Evolutionary conservation across 345 rosid genomes (phyloP).

Genomic region (Salix koriyanagi): DNA sequence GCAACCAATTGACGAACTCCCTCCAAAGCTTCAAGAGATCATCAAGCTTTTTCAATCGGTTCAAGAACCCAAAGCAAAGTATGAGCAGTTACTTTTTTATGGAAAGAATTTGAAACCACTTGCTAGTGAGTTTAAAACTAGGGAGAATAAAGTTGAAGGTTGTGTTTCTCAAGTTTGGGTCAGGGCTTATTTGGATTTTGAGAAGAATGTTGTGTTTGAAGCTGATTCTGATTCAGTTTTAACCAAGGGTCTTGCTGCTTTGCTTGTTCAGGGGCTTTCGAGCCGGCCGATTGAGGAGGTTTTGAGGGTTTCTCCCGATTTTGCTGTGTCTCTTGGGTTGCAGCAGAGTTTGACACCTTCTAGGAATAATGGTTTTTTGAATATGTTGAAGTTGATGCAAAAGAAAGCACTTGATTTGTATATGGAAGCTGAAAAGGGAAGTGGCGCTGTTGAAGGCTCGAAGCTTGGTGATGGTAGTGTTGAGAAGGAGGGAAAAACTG

Average conservation of each 20-base stretch:
- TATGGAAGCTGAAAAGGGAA: conserved; percentile 35
- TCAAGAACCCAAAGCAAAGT: conserved; percentile 64
- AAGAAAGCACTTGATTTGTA: conserved; percentile 63
- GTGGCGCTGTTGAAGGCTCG: conserved; percentile 13
- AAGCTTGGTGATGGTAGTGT: background rate
- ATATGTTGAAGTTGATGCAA: conserved; percentile 91
- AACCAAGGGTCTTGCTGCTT: conserved; percentile 85
- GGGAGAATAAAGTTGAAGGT: conserved; percentile 83
- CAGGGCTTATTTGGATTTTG: conserved; percentile 65
- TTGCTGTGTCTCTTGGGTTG: conserved; percentile 68
- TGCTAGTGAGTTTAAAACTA: conserved; percentile 60
- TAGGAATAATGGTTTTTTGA: conserved; percentile 86
- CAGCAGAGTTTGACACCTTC: conserved; percentile 84
- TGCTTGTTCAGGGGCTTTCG: conserved; percentile 80
- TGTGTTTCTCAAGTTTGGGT: conserved; percentile 98
- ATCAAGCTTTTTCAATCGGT: conserved; percentile 79
- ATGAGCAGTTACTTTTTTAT: conserved; percentile 80
- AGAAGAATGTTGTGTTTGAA: conserved; percentile 63
- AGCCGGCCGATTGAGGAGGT: conserved; percentile 69
- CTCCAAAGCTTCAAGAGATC: conserved; percentile 82
- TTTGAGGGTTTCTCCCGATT: conserved; percentile 72
- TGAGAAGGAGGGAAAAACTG: background rate
- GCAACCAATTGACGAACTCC: conserved; percentile 76
- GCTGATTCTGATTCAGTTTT: conserved; percentile 90
- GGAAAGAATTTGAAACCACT: conserved; percentile 73